These are phyloP conservation scores for Leishmania tarentolae DNA, from an alignment of 208 protist genomes.

Conservation along the genomic window DNA sequence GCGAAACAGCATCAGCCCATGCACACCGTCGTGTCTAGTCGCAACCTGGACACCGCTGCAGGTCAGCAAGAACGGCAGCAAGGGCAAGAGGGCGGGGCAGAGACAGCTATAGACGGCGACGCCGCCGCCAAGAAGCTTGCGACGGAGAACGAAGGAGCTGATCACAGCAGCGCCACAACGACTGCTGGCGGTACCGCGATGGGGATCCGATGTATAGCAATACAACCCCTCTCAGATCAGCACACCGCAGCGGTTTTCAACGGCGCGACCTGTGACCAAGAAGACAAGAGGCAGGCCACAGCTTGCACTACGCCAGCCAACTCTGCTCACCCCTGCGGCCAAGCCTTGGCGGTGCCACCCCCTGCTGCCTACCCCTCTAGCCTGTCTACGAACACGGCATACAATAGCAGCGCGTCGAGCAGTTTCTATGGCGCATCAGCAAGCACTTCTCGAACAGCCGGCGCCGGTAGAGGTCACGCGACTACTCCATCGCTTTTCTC, in stretches of 20 bases:
- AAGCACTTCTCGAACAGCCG: neutral
- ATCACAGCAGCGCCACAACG: neutral
- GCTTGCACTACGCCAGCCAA: neutral
- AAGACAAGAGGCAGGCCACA: neutral
- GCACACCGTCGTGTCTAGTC: neutral
- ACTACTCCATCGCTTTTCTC: neutral
- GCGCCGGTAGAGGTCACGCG: neutral
- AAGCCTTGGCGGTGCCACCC: neutral
- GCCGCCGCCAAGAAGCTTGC: neutral
- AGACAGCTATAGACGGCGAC: neutral
- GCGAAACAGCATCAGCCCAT: neutral
- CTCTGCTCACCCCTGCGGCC: neutral
- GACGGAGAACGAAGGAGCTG: neutral
- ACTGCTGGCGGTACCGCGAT: neutral
- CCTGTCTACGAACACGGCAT: neutral
- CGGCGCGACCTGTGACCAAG: neutral
- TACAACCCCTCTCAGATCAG: neutral
- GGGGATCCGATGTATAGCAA: neutral
- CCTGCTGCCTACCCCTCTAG: slow-evolving; percentile 12
- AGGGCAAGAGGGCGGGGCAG: neutral
- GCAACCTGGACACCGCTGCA: neutral
- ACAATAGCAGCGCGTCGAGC: slow-evolving; percentile 24
- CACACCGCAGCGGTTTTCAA: neutral
- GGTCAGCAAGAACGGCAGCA: neutral
- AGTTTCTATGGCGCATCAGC: slow-evolving; percentile 13